These are phyloP conservation scores for Sclerotinia trifoliorum DNA, from an alignment of 2,329 filamentous ascomycete species.

Conservation along the genomic window DNA sequence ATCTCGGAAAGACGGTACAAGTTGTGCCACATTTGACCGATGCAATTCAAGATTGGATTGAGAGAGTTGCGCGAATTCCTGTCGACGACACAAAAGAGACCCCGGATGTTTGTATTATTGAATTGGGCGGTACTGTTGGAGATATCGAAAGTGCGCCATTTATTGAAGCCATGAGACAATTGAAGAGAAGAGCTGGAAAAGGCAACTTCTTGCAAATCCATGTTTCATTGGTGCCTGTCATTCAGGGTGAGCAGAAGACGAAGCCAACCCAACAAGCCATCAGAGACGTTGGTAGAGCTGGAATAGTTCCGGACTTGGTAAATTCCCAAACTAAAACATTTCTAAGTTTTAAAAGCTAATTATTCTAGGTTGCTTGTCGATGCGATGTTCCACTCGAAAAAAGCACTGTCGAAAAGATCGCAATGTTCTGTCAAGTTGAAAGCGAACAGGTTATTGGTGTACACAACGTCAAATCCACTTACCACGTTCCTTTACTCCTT, in stretches of 20 bases:
- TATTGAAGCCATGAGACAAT: conserved; percentile 79
- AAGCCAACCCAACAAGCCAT: conserved; percentile 95
- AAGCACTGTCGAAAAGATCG: conserved; percentile 80
- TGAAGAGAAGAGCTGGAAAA: conserved; percentile 68
- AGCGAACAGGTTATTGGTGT: conserved; percentile 84
- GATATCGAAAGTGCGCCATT: conserved; percentile 89
- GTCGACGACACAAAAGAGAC: conserved; percentile 80
- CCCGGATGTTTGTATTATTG: conserved; percentile 90
- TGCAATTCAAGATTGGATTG: conserved; percentile 89
- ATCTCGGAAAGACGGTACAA: conserved; percentile 85
- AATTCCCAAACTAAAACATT: not conserved
- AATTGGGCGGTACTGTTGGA: conserved; percentile 66
- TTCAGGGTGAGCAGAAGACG: conserved; percentile 76
- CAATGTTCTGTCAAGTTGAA: conserved; percentile 84
- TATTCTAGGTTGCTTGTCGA: conserved; percentile 77
- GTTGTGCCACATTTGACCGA: conserved; percentile 91
- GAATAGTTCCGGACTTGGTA: conserved; percentile 65
- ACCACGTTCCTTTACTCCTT: conserved; percentile 92
- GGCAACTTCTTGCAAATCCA: conserved; percentile 86
- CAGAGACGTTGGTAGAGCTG: conserved; percentile 50
- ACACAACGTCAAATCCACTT: conserved; percentile 83
- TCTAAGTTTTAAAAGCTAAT: conserved; percentile 15
- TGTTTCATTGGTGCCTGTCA: conserved; percentile 81
- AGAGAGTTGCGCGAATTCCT: conserved; percentile 78
- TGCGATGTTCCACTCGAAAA: conserved; percentile 75